phyloP scores from a whole-genome alignment of 2,329 filamentous ascomycete species.

The Endocalyx cinctus region DNA sequence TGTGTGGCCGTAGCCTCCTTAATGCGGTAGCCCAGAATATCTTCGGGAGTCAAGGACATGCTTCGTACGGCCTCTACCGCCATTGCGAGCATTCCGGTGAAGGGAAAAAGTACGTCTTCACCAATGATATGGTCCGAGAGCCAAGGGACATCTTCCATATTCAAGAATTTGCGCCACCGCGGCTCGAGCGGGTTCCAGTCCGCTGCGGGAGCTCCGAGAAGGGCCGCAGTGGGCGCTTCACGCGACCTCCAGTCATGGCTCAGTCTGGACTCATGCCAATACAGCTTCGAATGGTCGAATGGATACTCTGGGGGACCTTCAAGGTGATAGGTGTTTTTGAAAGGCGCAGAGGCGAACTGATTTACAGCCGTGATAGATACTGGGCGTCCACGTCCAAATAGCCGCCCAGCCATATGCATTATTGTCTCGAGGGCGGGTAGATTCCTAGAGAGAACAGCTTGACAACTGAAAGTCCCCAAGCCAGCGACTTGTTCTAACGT shows the following conservation, averaged over 20 bases:
- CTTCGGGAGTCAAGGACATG: background rate
- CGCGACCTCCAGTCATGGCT: conserved; percentile 5
- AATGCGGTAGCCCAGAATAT: background rate
- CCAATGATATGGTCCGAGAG: conserved; percentile 31
- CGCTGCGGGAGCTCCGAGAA: conserved; percentile 8
- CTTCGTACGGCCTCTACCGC: conserved; percentile 4
- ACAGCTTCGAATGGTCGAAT: conserved; percentile 16
- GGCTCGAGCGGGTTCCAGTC: conserved; percentile 12
- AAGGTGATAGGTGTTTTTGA: background rate
- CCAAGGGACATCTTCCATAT: conserved; percentile 1
- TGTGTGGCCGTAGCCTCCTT: background rate
- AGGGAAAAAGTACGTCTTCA: conserved; percentile 35
- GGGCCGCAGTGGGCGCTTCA: background rate
- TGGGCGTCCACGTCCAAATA: background rate
- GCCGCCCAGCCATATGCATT: background rate
- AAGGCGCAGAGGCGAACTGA: background rate
- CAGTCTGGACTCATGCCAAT: conserved; percentile 18
- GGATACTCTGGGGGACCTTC: conserved; percentile 17
- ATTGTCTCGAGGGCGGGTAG: background rate
- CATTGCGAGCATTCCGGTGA: conserved; percentile 27
- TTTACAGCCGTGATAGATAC: conserved; percentile 1
- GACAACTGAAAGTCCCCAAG: background rate
- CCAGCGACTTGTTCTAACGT: background rate
- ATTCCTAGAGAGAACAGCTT: background rate
- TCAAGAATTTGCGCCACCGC: conserved; percentile 10